Evolutionary conservation across 768 basidiomycete genomes (phyloP), one percentile per base, ranked within the genome.

Genomic region (Termitomyces sp.): DNA sequence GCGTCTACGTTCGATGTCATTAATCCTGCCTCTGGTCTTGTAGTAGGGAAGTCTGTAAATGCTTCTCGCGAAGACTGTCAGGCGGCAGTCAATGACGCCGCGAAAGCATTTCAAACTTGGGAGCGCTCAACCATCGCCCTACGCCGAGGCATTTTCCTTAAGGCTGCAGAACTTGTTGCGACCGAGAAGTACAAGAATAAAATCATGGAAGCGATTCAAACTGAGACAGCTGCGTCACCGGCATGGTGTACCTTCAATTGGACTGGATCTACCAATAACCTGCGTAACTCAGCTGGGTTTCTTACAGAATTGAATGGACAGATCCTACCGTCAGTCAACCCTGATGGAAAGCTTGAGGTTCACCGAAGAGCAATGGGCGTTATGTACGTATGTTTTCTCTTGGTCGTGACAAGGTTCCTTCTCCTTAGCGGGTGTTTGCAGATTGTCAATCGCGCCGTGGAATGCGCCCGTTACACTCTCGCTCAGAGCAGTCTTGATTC

Each of bases 401-500:
- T 27, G 17, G 27, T 17, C 19, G 32, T 57, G 38, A 11, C 54
- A 21, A 23, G 38, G 21, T 37, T 11, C 40, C 7, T 12, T 8
- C 31, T 41, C 12, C 35, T 46, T 3, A 40, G 16, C 14, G 34
- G 50, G 21, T 10, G 14, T 32, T 23, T 17, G 27, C 59, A 84
- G 82, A 21, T 74, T 82, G 53, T 75, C 77, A 4, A 80, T 84
- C 2, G 73, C 77, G 1, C 82, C 83, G 0, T 85, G 83, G 83
- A 85, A 85, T 61, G 78, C 77, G 2, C 80, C 84, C 0, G 60
- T 78, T 8, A 62, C 65, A 2, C 69, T 86, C 14, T 71, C 78
- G 0, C 53, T 83, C 16, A 69, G 80, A 17, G 77, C 81, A 0
- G 65, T 81, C 14, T 73, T 72, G 1, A 61, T 77, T 11, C 80